Evolutionary conservation across 2,329 filamentous ascomycete species (phyloP).

Genomic region (Penicillium brevicompactum): DNA sequence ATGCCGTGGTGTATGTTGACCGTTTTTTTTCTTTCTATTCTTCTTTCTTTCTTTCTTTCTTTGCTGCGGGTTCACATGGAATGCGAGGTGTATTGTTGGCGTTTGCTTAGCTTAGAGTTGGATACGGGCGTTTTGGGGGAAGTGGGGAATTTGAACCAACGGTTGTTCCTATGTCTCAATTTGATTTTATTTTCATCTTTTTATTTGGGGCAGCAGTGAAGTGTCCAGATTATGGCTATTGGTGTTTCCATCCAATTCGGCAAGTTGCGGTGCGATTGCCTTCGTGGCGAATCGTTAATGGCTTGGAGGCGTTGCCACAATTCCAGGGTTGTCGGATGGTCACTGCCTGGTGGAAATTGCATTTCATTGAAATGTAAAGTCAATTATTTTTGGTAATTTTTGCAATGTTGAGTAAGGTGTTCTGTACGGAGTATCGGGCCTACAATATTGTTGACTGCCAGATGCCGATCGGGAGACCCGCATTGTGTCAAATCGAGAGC

Average conservation of each 20-base stretch:
- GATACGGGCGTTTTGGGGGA: background rate
- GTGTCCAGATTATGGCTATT: background rate
- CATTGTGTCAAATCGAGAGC: background rate
- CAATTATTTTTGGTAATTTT: background rate
- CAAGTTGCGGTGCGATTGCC: conserved; percentile 5
- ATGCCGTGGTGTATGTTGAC: background rate
- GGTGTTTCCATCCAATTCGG: background rate
- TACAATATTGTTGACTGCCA: background rate
- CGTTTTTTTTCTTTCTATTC: background rate
- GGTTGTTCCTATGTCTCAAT: background rate
- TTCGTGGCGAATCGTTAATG: conserved; percentile 11
- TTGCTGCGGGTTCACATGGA: background rate
- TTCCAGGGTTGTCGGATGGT: background rate
- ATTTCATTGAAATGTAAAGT: background rate
- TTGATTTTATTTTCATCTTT: background rate
- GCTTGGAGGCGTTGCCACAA: conserved; percentile 1
- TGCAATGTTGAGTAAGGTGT: background rate
- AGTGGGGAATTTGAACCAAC: background rate
- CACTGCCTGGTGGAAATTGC: background rate
- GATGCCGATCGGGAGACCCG: background rate
- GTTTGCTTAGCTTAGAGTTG: background rate
- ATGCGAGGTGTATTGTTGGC: background rate
- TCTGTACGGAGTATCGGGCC: background rate
- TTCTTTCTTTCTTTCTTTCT: background rate
- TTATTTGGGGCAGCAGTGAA: background rate